A percentile compares a stretch with the other conserved stretches of the same genome.
phyloP scores from a whole-genome alignment of 2,329 filamentous ascomycete genomes.

The Colletotrichum sp. region DNA sequence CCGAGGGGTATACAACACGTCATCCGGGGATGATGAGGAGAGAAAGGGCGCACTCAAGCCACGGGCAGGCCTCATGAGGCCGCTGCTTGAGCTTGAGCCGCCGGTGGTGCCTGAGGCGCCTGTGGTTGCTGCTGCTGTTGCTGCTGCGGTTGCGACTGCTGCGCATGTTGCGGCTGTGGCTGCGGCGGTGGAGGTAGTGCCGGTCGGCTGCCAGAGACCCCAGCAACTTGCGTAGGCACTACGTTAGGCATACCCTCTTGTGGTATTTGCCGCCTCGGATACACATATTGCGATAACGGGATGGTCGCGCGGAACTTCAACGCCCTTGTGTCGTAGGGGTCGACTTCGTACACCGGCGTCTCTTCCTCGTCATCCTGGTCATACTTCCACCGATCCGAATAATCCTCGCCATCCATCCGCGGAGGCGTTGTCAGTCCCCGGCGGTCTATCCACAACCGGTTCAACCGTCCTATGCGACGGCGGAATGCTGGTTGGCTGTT shows the following conservation, averaged over 20 bases:
- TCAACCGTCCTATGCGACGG: conserved; percentile 82
- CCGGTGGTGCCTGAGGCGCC: not conserved
- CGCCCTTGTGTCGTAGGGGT: conserved; percentile 68
- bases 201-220: conserved; percentile 17
- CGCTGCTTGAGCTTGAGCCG: conserved; percentile 7
- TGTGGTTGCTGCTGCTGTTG: conserved; percentile 27
- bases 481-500: conserved; percentile 71
- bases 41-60: not conserved
- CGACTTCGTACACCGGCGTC: conserved; percentile 74
- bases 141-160: conserved; percentile 24
- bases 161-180: conserved; percentile 22
- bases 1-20: conserved; percentile 20
- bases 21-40: conserved; percentile 12
- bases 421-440: conserved; percentile 65
- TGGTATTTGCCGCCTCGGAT: conserved; percentile 40
- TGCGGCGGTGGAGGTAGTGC: conserved; percentile 23
- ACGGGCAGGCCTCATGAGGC: not conserved
- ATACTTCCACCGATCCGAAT: conserved; percentile 81
- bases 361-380: conserved; percentile 87
- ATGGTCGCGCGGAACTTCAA: conserved; percentile 67
- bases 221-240: not conserved
- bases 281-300: conserved; percentile 50
- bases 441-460: conserved; percentile 87
- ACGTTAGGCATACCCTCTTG: conserved; percentile 25
- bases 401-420: conserved; percentile 47